Evolutionary conservation across 441 rosid species (phyloP), one percentile per base, ranked within the genome.

Genomic region (Adansonia grandidieri): DNA sequence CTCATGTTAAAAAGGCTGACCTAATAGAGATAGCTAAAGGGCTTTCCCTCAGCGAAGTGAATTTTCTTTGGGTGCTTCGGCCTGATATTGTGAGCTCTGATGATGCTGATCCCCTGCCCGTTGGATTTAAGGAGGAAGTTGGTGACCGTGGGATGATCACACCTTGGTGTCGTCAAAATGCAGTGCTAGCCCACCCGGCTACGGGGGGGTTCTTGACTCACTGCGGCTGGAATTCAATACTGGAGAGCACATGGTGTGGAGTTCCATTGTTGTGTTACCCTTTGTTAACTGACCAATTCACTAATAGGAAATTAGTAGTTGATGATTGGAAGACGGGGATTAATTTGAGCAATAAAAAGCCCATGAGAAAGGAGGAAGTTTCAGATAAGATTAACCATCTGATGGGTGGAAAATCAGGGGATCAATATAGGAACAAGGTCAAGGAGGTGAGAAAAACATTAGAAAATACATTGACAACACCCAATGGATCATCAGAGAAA

Each of bases 141-240:
- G 75, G 73, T 63, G 90, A 78, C 10, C 79, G 67, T 8, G 90
- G 90, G 2, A 75, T 91, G 79, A 80, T 91, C 60, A 83, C 90
- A 19, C 83, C 93, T 0, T 91, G 96, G 96, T 91, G 96, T 53
- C 81, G 85, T 62, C 93, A 91, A 47, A 83, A 83, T 77, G 82
- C 79, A 15, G 96, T 87, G 45, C 58, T 90, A 56, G 80, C 89
- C 37, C 91, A 91, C 65, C 76, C 56, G 0, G 86, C 90, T 0
- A 69, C 87, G 10, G 92, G 92, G n/a, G 96, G 93, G 5, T 90
- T 90, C 76, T 73, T 90, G 60, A 91, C 84, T 0, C 97, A 92
- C 14, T 91, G 95, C 67, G 93, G 95, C 3, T 89, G 97, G 92
- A 92, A 92, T 57, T 91, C 97, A 5, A 82, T 88, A 1, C 48